Conservation (phyloP, 306 rosid genomes). For the Ormosia emarginata region DNA sequence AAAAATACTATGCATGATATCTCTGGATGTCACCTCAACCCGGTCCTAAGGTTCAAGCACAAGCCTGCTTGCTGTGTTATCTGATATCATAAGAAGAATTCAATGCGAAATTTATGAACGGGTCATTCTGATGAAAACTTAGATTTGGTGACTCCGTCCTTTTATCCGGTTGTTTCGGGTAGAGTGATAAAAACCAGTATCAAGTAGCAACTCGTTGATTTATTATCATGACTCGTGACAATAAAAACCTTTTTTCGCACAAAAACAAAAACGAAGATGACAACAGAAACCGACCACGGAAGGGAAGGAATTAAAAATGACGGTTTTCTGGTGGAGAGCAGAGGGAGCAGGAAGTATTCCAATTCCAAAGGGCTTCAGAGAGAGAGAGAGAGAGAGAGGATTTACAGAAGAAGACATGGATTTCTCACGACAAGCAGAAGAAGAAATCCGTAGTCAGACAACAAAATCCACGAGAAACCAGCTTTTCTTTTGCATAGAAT, state of each 20-base stretch:
- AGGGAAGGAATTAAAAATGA: conserved; percentile 11
- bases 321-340: conserved; percentile 32
- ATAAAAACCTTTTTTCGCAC: neutral
- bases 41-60: neutral
- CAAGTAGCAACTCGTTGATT: neutral
- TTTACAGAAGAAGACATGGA: neutral
- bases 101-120: neutral
- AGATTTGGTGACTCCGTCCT: neutral
- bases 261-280: neutral
- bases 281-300: neutral
- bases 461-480: conserved; percentile 7
- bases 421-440: conserved; percentile 44
- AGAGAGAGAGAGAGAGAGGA: neutral
- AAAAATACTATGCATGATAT: neutral
- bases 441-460: conserved; percentile 25
- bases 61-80: neutral
- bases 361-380: neutral
- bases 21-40: neutral
- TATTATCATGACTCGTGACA: neutral
- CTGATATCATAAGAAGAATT: neutral
- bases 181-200: neutral
- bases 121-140: neutral
- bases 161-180: conserved; percentile 26
- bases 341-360: neutral
- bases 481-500: neutral